Percentiles rank a stretch among this genome's conserved stretches.
Evolutionary conservation across 352 stramenopile genomes (phyloP).

Genomic region (Globisporangium rhizosaccharum): DNA sequence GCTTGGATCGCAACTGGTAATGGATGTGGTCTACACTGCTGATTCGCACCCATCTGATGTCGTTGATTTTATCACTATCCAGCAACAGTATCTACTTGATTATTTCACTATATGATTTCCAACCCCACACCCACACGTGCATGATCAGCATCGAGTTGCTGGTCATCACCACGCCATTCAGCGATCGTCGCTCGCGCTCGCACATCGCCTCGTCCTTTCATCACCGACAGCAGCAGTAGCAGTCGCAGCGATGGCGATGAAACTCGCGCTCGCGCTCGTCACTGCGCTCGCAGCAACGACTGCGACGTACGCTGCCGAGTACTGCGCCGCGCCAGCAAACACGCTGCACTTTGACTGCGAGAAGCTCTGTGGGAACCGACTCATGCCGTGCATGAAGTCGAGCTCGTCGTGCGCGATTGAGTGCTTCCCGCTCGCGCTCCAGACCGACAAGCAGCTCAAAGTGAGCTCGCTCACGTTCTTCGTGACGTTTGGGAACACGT

Average conservation of each 20-base stretch:
- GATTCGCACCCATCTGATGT: too few species aligned
- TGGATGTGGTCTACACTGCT: too few species aligned
- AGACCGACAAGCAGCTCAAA: neutral
- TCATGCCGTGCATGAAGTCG: neutral
- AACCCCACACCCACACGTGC: too few species aligned
- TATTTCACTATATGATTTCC: too few species aligned
- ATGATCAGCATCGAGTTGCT: too few species aligned
- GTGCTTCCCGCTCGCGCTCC: constrained; percentile 1
- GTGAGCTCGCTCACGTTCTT: constrained; percentile 1
- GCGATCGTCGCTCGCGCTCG: too few species aligned
- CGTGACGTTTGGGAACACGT: neutral
- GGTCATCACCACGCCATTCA: too few species aligned
- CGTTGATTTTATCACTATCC: too few species aligned
- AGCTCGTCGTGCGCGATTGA: neutral
- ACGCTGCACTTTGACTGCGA: constrained; percentile 1
- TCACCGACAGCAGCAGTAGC: neutral
- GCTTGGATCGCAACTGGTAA: too few species aligned
- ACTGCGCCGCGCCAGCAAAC: neutral
- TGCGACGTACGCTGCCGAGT: neutral
- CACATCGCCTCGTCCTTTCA: neutral
- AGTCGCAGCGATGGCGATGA: neutral
- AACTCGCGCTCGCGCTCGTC: neutral
- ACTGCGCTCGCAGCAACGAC: neutral
- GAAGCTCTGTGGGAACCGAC: neutral
- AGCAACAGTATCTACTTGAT: too few species aligned